These are phyloP conservation scores for Aspergillus bridgeri DNA, from an alignment of 495 filamentous ascomycete genomes.

Conservation along the genomic window DNA sequence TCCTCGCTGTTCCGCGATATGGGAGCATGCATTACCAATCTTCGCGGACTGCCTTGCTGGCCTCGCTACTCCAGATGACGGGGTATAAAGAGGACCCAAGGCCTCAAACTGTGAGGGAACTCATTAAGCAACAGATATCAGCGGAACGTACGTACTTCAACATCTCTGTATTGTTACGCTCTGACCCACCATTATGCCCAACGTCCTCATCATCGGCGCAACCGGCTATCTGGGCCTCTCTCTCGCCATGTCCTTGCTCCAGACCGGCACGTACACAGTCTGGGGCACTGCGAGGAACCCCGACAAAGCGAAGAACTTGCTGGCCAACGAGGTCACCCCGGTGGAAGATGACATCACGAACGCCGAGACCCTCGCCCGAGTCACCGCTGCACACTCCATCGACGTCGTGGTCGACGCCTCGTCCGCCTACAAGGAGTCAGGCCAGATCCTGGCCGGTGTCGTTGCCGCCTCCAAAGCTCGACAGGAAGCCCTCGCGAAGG, in stretches of 20 bases:
- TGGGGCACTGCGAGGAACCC: conserved; percentile 37
- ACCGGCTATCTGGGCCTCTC: conserved; percentile 40
- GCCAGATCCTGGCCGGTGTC: background rate
- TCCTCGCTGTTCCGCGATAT: too few relatives aligned
- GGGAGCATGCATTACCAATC: background rate
- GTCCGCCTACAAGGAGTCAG: conserved; percentile 16
- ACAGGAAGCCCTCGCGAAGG: conserved; percentile 6
- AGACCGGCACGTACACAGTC: conserved; percentile 31
- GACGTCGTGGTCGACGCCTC: conserved; percentile 35
- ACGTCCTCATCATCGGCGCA: conserved; percentile 43
- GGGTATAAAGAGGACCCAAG: background rate
- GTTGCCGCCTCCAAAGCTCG: background rate
- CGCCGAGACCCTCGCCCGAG: conserved; percentile 6
- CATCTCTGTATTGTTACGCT: background rate
- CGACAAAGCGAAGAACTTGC: conserved; percentile 29
- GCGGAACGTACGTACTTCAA: too few relatives aligned
- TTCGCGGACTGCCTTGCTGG: background rate
- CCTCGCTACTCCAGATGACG: background rate
- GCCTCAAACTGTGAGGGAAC: background rate
- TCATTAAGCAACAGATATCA: too few relatives aligned
- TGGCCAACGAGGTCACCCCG: conserved; percentile 25
- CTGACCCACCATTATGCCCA: conserved; percentile 25
- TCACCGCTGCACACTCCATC: conserved; percentile 27
- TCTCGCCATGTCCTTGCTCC: conserved; percentile 31
- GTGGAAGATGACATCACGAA: conserved; percentile 15